These are phyloP conservation scores for Ustilago lituana DNA, from an alignment of 1,284 basidiomycete species.

Conservation along the genomic window DNA sequence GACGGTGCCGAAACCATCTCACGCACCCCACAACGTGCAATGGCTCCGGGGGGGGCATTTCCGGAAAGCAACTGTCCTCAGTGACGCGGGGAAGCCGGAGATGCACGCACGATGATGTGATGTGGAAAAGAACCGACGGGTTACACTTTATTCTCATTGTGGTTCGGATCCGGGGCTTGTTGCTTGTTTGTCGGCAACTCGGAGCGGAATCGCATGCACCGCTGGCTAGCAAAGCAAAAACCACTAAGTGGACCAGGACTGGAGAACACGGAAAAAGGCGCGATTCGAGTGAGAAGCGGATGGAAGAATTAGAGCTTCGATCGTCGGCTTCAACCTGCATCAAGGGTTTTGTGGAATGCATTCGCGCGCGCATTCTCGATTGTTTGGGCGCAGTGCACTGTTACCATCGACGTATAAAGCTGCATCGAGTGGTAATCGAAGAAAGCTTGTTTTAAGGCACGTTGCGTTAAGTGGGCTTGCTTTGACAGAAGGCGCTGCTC, in stretches of 20 bases:
- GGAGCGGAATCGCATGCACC: conserved; percentile 1
- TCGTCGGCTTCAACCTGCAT: conserved; percentile 18
- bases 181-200: not conserved
- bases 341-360: too few relatives aligned
- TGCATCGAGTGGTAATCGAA: not conserved
- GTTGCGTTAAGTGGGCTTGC: too few relatives aligned
- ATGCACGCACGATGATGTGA: conserved; percentile 21
- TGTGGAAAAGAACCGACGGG: not conserved
- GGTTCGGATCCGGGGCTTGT: too few relatives aligned
- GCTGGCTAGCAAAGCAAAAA: not conserved
- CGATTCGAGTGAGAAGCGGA: not conserved
- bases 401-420: not conserved
- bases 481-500: too few relatives aligned
- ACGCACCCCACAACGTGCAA: too few relatives aligned
- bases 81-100: not conserved
- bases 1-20: too few relatives aligned
- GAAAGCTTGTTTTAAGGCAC: conserved; percentile 1
- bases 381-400: too few relatives aligned
- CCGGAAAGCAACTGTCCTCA: too few relatives aligned
- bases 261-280: too few relatives aligned
- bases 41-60: too few relatives aligned
- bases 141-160: not conserved
- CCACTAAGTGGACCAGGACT: too few relatives aligned
- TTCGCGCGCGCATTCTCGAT: too few relatives aligned
- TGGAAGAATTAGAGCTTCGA: conserved; percentile 25